Conservation (phyloP, 2,329 filamentous ascomycete genomes). For the Tolypocladium album region DNA sequence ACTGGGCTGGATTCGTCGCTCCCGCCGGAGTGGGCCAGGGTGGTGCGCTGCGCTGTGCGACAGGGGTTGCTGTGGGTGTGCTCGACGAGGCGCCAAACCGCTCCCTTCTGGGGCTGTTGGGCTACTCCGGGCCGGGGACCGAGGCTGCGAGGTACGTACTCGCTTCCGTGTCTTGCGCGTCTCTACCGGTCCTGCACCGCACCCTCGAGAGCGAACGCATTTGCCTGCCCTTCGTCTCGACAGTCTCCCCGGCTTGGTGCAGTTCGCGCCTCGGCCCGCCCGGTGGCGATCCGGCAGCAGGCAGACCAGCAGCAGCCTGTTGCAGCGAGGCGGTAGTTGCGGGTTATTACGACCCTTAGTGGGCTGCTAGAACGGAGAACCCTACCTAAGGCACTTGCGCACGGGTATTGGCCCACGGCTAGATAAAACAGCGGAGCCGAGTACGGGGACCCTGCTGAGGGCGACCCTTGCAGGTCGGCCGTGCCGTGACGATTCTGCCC, state of each 20-base stretch:
- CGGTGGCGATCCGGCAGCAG: not conserved
- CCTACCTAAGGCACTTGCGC: not conserved
- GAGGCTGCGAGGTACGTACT: not conserved
- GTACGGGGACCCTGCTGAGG: not conserved
- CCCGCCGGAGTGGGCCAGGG: constrained; percentile 1
- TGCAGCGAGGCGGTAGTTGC: not conserved
- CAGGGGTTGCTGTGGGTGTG: not conserved
- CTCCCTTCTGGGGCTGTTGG: not conserved
- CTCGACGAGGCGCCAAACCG: not conserved
- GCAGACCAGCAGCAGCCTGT: not conserved
- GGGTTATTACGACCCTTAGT: not conserved
- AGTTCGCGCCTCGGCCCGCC: not conserved
- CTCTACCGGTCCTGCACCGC: not conserved
- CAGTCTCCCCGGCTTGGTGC: not conserved
- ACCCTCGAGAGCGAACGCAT: not conserved
- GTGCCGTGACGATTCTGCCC: not conserved
- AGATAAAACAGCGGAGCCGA: not conserved
- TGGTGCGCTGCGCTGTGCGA: not conserved
- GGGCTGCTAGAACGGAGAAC: not conserved
- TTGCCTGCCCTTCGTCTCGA: not conserved
- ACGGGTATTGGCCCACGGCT: not conserved
- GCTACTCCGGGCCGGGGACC: not conserved
- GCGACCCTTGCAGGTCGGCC: not conserved
- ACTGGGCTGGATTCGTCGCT: not conserved
- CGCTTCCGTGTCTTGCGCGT: too few species aligned